Conservation (phyloP, 805 yeast genomes). For the Yarrowia sp. region DNA sequence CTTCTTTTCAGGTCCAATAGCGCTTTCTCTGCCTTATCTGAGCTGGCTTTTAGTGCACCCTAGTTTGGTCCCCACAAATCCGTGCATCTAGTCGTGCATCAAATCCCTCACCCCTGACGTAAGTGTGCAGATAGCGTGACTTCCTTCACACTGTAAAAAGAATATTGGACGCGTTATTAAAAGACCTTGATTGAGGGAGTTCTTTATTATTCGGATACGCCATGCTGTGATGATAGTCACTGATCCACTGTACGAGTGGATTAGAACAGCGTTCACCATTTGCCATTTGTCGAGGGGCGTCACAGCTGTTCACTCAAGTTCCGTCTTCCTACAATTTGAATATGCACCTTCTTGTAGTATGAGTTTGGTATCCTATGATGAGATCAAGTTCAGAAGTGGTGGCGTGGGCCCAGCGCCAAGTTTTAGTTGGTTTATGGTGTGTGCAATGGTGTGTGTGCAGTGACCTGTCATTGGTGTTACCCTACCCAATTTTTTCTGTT, state of each 20-base stretch:
- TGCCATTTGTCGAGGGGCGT: too few relatives aligned
- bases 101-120: conserved; percentile 38
- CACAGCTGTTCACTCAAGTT: too few relatives aligned
- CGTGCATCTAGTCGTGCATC: conserved; percentile 31
- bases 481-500: neutral
- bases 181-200: neutral
- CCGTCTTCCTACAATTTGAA: too few relatives aligned
- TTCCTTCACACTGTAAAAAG: conserved; percentile 10
- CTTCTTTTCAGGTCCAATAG: neutral
- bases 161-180: conserved; percentile 20
- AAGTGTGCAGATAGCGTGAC: conserved; percentile 32
- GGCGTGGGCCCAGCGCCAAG: too few relatives aligned
- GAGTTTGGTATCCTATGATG: too few relatives aligned
- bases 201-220: conserved; percentile 11
- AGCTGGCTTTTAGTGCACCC: conserved; percentile 3
- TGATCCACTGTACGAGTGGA: too few relatives aligned
- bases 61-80: conserved; percentile 17
- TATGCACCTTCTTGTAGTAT: too few relatives aligned
- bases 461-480: neutral
- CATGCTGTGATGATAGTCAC: too few relatives aligned
- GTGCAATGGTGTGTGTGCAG: neutral
- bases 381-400: too few relatives aligned
- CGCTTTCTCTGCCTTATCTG: neutral
- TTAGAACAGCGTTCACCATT: too few relatives aligned
- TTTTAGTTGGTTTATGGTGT: neutral